Conservation (phyloP, 164 flowering plant species). For the Protea cynaroides region DNA sequence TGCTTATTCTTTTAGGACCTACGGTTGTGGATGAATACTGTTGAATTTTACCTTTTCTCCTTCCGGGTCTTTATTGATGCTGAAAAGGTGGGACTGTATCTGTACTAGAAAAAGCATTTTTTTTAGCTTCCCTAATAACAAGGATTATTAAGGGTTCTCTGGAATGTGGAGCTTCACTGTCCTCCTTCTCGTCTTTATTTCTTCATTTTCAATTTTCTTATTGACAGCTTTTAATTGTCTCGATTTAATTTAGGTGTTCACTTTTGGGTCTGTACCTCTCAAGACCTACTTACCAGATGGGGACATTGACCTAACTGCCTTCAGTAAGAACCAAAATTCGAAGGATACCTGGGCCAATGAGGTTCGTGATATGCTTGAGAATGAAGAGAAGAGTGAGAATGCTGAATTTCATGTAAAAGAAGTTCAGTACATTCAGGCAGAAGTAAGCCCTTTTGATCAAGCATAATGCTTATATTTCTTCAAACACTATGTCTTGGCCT, state of each 20-base stretch:
- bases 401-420: conserved; percentile 96
- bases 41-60: too few species aligned
- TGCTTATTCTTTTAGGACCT: too few species aligned
- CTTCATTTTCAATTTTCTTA: not conserved
- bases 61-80: too few species aligned
- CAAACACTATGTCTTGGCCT: not conserved
- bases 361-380: conserved; percentile 78
- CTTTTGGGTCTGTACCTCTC: conserved; percentile 95
- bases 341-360: conserved; percentile 84
- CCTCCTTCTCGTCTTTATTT: not conserved
- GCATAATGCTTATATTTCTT: not conserved
- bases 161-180: too few species aligned
- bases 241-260: conserved; percentile 54
- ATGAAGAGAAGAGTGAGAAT: conserved; percentile 85
- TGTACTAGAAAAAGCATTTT: not conserved
- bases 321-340: conserved; percentile 51
- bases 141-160: too few species aligned
- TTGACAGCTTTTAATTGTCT: not conserved
- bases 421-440: conserved; percentile 96
- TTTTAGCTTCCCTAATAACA: too few species aligned
- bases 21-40: too few species aligned
- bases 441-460: conserved; percentile 37
- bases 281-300: conserved; percentile 99
- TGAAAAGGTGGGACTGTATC: too few species aligned
- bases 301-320: conserved; percentile 86